These are phyloP conservation scores for Alternaria angustiovoidea DNA, from an alignment of 2,329 filamentous ascomycete genomes.

Conservation along the genomic window DNA sequence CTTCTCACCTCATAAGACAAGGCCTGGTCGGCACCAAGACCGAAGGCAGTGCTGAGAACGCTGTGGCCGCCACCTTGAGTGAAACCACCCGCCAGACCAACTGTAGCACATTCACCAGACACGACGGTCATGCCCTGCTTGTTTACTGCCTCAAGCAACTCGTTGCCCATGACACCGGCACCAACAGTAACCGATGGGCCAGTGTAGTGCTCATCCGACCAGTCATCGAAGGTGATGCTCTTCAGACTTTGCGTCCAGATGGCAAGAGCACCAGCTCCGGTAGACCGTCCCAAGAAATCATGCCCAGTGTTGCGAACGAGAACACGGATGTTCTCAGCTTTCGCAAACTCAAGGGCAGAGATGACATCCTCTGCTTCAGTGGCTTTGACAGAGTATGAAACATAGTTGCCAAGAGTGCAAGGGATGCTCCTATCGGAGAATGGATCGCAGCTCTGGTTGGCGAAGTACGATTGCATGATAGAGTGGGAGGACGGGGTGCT, in stretches of 20 bases:
- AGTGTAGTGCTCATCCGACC: constrained; percentile 31
- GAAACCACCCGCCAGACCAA: constrained; percentile 46
- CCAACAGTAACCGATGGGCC: constrained; percentile 39
- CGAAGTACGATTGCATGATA: constrained; percentile 18
- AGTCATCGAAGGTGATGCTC: constrained; percentile 27
- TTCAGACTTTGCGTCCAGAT: constrained; percentile 46
- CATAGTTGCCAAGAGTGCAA: constrained; percentile 35
- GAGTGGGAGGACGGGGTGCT: constrained; percentile 18
- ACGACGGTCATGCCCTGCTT: constrained; percentile 32
- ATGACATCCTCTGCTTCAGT: constrained; percentile 5
- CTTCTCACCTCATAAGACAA: constrained; percentile 38
- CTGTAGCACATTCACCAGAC: constrained; percentile 43
- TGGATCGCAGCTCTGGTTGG: constrained; percentile 27
- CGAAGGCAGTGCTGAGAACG: constrained; percentile 27
- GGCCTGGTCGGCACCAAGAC: constrained; percentile 43
- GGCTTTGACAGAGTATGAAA: constrained; percentile 48
- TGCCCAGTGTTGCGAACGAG: constrained; percentile 31
- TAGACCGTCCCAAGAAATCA: constrained; percentile 41
- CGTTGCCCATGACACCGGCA: constrained; percentile 38
- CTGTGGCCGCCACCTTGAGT: constrained; percentile 44
- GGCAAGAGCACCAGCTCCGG: constrained; percentile 37
- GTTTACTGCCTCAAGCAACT: constrained; percentile 32
- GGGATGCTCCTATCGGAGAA: constrained; percentile 14
- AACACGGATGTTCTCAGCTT: constrained; percentile 36
- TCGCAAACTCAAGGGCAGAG: constrained; percentile 34